Evolutionary conservation across 1,284 basidiomycete species (phyloP).

Genomic region (Boletus smithii): DNA sequence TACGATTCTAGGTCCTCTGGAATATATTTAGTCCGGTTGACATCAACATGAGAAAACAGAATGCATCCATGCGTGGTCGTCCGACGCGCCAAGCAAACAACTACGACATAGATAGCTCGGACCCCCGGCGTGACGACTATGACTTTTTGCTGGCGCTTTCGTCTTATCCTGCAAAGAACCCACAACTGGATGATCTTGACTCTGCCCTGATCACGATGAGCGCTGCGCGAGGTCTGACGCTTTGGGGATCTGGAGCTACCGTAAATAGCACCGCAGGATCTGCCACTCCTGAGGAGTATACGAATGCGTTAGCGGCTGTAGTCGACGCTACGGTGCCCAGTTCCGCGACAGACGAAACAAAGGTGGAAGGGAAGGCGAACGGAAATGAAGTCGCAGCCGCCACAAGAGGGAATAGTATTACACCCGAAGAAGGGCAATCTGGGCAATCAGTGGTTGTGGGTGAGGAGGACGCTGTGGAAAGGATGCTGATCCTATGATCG

Average conservation of each 20-base stretch:
- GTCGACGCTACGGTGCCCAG: constrained; percentile 1
- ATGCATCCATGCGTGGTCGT: constrained; percentile 34
- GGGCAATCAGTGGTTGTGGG: constrained; percentile 3
- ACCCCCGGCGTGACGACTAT: constrained; percentile 37
- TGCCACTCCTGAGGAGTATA: constrained; percentile 1
- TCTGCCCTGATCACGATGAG: constrained; percentile 42
- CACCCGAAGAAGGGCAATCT: background rate
- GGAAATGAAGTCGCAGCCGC: background rate
- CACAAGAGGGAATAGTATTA: background rate
- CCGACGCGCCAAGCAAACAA: constrained; percentile 16
- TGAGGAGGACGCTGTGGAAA: constrained; percentile 29
- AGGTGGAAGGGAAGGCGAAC: background rate
- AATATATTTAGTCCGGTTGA: constrained; percentile 45
- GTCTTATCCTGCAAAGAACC: constrained; percentile 36
- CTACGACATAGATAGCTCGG: constrained; percentile 10
- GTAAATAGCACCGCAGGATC: background rate
- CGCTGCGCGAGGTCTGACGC: constrained; percentile 40
- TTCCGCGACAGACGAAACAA: background rate
- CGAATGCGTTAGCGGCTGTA: background rate
- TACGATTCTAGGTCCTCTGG: constrained; percentile 39
- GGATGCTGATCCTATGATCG: constrained; percentile 24
- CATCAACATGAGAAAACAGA: constrained; percentile 34
- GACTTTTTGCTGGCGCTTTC: constrained; percentile 44
- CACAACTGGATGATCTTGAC: constrained; percentile 39
- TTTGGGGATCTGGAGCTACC: constrained; percentile 35